A percentile compares a stretch with the other conserved stretches of the same genome.
phyloP scores from a whole-genome alignment of 2,329 filamentous ascomycete genomes.

The Dactylellina haptotyla region DNA sequence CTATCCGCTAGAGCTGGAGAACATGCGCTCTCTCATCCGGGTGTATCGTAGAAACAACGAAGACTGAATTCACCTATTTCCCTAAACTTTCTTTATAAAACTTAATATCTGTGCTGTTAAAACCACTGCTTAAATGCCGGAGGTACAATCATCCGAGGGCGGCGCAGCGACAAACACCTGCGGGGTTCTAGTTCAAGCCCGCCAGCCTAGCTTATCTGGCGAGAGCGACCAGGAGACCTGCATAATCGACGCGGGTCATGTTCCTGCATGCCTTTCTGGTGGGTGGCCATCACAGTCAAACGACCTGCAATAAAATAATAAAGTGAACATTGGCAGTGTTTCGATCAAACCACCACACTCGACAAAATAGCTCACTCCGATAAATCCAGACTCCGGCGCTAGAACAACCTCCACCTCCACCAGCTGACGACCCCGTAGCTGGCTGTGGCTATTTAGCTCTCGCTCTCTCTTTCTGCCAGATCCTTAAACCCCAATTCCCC shows the following conservation, averaged over 20 bases:
- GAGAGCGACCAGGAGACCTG: not conserved
- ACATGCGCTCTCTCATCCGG: slow-evolving; percentile 50
- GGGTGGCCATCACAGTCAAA: not conserved
- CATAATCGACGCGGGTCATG: not conserved
- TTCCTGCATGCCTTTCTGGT: slow-evolving; percentile 23
- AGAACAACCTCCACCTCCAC: not conserved
- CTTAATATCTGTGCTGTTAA: too few species aligned
- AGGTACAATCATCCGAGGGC: too few species aligned
- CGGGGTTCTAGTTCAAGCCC: not conserved
- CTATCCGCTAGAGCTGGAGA: slow-evolving; percentile 47
- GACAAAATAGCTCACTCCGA: slow-evolving; percentile 45
- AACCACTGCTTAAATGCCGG: too few species aligned
- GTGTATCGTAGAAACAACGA: slow-evolving; percentile 48
- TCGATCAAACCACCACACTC: not conserved
- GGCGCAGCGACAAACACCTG: too few species aligned
- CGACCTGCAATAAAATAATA: too few species aligned
- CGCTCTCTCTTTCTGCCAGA: too few species aligned
- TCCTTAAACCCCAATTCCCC: not conserved
- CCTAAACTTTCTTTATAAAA: not conserved
- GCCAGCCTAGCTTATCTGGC: not conserved
- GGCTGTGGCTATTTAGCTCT: not conserved
- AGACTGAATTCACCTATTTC: slow-evolving; percentile 12
- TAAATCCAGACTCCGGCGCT: slow-evolving; percentile 38
- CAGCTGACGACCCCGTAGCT: not conserved
- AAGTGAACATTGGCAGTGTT: slow-evolving; percentile 4